Base-by-base conservation (phyloP, 805 yeast species). In the Torulaspora microellipsoides region DNA sequence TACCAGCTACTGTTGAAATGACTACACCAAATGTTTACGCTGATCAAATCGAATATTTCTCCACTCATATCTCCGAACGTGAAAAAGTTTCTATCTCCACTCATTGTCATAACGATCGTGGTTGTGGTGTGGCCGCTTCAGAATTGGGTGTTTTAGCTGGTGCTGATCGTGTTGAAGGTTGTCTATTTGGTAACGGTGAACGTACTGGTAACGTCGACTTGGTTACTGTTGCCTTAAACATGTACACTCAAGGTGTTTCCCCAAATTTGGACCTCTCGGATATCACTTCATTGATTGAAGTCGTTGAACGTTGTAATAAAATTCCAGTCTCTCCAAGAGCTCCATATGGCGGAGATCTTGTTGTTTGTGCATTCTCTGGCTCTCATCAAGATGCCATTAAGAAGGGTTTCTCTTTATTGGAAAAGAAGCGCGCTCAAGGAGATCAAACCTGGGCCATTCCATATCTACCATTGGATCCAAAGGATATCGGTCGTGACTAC, bases 141-240 rank as follows among this genome's bases (percentile, higher is more conserved):
- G 91, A 83, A 64, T 70, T 83, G 48, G 90, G 88, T 55, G 55
- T 81, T 27, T 67, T 83, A 57, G 91, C 89, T n/a, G 91, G 91
- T 59, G 91, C 85, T 47, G 90, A 83, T 66, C 76, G 91, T 70
- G 85, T 83, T 40, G 91, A 83, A 67, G 91, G 91, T 45, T 83
- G 90, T 71, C 70, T 83, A 33, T 83, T 83, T 51, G 90, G 90
- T 58, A 83, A 83, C 64, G 91, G 91, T 68, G 91, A 83, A 72
- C 74, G 91, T 69, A 83, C 91, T 25, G 91, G 91, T 69, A 83
- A 83, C 62, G 90, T 83, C 54, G 91, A 83, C 64, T 70, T 83
- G 51, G 80, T 81, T 40, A 83, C 89, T 17, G 77, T 83, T 48
- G 91, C 87, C 2, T 69, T 83, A 55, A 83, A 83, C 71, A 66